A percentile compares a stretch with the other conserved stretches of the same genome.
Conservation (phyloP, 2,329 filamentous ascomycete genomes). For the Macrophomina pseudophaseolina region DNA sequence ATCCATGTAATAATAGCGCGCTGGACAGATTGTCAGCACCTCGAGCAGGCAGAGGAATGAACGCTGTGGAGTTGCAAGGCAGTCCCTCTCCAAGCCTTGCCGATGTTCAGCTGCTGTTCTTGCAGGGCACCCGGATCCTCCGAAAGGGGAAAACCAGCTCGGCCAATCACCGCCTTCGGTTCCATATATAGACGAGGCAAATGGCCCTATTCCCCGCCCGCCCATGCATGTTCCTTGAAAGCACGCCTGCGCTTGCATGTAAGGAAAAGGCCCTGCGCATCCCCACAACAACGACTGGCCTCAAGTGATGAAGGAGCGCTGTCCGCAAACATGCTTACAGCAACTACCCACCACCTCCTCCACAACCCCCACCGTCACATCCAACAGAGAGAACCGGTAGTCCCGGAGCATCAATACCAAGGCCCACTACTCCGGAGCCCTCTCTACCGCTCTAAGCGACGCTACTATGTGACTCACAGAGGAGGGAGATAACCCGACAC, state of each 20-base stretch:
- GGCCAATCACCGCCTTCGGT: neutral
- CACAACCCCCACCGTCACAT: too few relatives aligned
- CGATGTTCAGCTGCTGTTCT: neutral
- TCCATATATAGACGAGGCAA: constrained; percentile 1
- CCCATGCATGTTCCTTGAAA: neutral
- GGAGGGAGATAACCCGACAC: too few relatives aligned
- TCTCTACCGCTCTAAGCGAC: too few relatives aligned
- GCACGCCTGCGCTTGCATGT: neutral
- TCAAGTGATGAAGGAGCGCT: too few relatives aligned
- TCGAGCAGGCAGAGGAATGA: neutral
- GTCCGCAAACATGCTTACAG: too few relatives aligned
- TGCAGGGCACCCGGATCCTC: neutral
- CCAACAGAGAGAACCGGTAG: too few relatives aligned
- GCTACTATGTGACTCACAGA: too few relatives aligned
- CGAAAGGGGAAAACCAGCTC: neutral
- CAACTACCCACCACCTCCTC: too few relatives aligned
- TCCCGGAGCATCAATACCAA: too few relatives aligned
- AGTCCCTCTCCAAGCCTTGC: neutral
- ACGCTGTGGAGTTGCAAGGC: neutral
- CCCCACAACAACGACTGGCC: too few relatives aligned
- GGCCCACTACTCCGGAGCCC: too few relatives aligned
- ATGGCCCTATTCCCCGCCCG: neutral
- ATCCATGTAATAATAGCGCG: neutral
- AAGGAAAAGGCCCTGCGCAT: neutral
- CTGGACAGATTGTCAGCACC: neutral